A percentile compares a stretch with the other conserved stretches of the same genome.
Evolutionary conservation across 2,329 filamentous ascomycete genomes (phyloP).

Genomic region (Cladophialophora immunda): DNA sequence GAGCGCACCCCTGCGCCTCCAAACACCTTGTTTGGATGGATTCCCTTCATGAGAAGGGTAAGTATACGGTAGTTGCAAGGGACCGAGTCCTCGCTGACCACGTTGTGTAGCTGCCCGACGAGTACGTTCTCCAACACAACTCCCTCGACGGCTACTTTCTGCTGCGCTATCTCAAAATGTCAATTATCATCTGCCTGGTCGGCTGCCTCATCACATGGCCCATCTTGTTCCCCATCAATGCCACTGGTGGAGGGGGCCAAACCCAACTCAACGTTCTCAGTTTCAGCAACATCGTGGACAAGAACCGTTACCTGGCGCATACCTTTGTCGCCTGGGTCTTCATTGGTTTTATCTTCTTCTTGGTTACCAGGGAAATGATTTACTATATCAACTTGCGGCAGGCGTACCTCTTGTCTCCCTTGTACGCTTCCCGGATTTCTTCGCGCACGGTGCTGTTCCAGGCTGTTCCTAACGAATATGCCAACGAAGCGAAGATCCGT

Average conservation of each 20-base stretch:
- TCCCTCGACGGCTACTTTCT: constrained; percentile 93
- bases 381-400: constrained; percentile 94
- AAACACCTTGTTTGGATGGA: constrained; percentile 72
- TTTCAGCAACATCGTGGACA: constrained; percentile 77
- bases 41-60: constrained; percentile 70
- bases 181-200: constrained; percentile 79
- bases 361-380: constrained; percentile 85
- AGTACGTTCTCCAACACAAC: constrained; percentile 85
- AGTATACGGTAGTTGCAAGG: constrained; percentile 48
- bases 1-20: constrained; percentile 69
- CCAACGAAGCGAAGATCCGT: constrained; percentile 78
- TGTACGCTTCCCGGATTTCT: constrained; percentile 85
- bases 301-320: constrained; percentile 80
- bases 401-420: constrained; percentile 85
- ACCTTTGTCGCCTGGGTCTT: constrained; percentile 82
- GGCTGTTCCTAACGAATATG: constrained; percentile 79
- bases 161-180: constrained; percentile 84
- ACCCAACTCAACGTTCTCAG: constrained; percentile 78
- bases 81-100: constrained; percentile 2
- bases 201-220: constrained; percentile 88
- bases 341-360: constrained; percentile 85
- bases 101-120: constrained; percentile 64
- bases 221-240: constrained; percentile 86
- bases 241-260: constrained; percentile 74
- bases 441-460: constrained; percentile 90